A percentile compares a stretch with the other conserved stretches of the same genome.
Conservation (phyloP, 345 rosid genomes). For the Bruguiera parviflora region DNA sequence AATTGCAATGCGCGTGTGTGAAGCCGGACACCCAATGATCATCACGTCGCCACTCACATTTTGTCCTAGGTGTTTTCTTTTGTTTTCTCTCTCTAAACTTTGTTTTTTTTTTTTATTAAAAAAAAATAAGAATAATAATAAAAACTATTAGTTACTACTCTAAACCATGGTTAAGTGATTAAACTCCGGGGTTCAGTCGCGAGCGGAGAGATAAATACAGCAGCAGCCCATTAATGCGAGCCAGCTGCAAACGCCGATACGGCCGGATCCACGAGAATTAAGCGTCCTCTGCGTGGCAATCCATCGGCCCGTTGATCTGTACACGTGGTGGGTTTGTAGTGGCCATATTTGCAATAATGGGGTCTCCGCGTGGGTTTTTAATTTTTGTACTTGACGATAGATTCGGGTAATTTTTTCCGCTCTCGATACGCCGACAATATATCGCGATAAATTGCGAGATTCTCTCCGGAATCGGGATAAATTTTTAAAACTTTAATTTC, state of each 20-base stretch:
- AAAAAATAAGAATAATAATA: too few species aligned
- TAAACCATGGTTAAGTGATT: background rate
- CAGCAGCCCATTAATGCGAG: slow-evolving; percentile 31
- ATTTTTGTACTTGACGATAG: slow-evolving; percentile 12
- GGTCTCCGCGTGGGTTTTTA: background rate
- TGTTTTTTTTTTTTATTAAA: background rate
- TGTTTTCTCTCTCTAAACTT: background rate
- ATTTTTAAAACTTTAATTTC: too few species aligned
- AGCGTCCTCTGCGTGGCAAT: slow-evolving; percentile 25
- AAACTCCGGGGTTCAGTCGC: background rate
- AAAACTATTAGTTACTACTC: too few species aligned
- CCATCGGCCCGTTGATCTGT: background rate
- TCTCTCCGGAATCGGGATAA: background rate
- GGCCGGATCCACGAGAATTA: slow-evolving; percentile 20
- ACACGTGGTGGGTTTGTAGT: slow-evolving; percentile 10
- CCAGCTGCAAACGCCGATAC: slow-evolving; percentile 27
- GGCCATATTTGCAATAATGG: background rate
- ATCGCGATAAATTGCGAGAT: slow-evolving; percentile 30
- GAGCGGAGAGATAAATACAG: background rate
- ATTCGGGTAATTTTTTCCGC: slow-evolving; percentile 4
- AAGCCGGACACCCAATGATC: slow-evolving; percentile 27
- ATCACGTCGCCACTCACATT: background rate
- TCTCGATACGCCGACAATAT: slow-evolving; percentile 50
- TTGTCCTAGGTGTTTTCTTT: background rate
- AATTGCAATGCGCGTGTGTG: background rate